These are phyloP conservation scores for Dillenia turbinata DNA, from an alignment of 164 flowering plant species.

Conservation along the genomic window DNA sequence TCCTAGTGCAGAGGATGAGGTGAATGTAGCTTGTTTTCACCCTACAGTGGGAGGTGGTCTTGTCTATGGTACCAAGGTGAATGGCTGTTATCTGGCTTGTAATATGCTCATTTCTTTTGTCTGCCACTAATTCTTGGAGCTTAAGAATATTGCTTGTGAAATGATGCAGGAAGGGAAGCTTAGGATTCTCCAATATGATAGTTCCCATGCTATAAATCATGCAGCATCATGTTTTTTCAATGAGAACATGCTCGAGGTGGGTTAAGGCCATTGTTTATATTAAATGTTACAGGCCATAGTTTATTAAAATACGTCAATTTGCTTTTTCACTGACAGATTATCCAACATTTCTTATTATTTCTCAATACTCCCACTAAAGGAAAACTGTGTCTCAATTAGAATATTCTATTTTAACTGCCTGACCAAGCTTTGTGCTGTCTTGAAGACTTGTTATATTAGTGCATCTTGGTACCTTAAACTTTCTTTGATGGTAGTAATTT, in stretches of 20 bases:
- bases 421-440: too few relatives aligned
- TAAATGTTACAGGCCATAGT: background rate
- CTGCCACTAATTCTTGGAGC: background rate
- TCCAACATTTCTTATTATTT: background rate
- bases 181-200: conserved; percentile 72
- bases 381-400: background rate
- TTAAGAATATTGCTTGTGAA: background rate
- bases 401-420: too few relatives aligned
- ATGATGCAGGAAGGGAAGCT: conserved; percentile 89
- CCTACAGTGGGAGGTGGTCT: conserved; percentile 92
- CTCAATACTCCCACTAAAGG: too few relatives aligned
- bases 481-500: too few relatives aligned
- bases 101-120: background rate
- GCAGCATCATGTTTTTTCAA: conserved; percentile 26
- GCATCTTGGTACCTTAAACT: too few relatives aligned
- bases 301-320: background rate
- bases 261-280: background rate
- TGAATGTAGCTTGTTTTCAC: conserved; percentile 99
- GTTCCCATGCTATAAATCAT: conserved; percentile 34
- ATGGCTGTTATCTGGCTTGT: background rate
- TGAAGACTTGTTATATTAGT: too few relatives aligned
- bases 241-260: conserved; percentile 70
- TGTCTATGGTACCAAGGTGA: conserved; percentile 97
- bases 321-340: background rate
- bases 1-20: conserved; percentile 99